Evolutionary conservation across 2,329 filamentous ascomycete species (phyloP), one percentile per base, ranked within the genome.

Genomic region (Curvularia spicifera): DNA sequence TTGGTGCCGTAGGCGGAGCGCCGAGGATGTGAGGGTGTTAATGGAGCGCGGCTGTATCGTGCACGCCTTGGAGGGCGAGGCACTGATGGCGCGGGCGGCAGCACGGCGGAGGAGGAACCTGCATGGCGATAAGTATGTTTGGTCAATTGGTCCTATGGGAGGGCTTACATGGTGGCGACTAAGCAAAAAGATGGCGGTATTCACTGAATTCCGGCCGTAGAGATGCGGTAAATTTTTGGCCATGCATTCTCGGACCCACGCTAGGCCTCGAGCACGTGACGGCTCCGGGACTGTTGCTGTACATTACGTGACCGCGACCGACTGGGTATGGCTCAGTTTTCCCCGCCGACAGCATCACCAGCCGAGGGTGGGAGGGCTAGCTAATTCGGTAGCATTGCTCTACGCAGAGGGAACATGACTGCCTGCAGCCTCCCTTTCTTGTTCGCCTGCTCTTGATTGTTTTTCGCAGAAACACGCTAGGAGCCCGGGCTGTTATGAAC

Each of bases 21-120:
- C 66, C 13, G 64, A 60, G 33, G 73, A 67, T n/a, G 74, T 67
- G 61, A 71, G 59, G 52, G 72, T 70, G 57, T 69, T 71, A 62
- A 77, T 72, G 53, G 71, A 73, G 35, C 75, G 75, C 45, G 74
- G 76, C 64, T 77, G 80, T 39, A 76, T 75, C 59, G 80, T 65
- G 64, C 79, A 71, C 45, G 79, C 78, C 60, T 76, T 68, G 33
- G 81, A 78, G 51, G 80, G 77, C 33, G 81, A 77, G 24, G 81
- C 77, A 39, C 80, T 77, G 57, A 86, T 68, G 48, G 85, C 81
- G 70, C 85, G 83, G 70, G 82, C 78, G 66, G 85, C 84, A 64
- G 82, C 79, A 69, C 84, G 84, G 60, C 85, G 84, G 66, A 89
- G 78, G 64, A 80, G 79, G 77, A 82, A 83, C 85, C 85, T 88